phyloP scores from a whole-genome alignment of 306 rosid genomes.

The Casuarina glauca region DNA sequence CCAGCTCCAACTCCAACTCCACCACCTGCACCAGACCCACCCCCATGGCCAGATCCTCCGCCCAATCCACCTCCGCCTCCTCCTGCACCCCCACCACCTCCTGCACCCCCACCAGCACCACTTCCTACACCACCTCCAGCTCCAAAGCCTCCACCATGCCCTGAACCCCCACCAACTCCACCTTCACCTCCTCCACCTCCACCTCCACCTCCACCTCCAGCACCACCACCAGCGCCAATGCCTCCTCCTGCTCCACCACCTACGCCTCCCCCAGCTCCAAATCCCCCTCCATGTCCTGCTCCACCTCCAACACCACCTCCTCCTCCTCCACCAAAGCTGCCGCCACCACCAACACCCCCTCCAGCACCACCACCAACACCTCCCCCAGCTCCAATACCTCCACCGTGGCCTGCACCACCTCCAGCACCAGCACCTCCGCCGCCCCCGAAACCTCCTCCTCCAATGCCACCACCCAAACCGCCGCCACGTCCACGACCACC shows the following conservation, averaged over 20 bases:
- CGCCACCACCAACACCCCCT: conserved; percentile 13
- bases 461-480: conserved; percentile 12
- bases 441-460: not conserved
- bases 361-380: conserved; percentile 11
- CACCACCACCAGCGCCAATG: conserved; percentile 32
- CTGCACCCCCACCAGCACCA: conserved; percentile 13
- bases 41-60: conserved; percentile 37
- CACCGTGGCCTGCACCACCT: conserved; percentile 16
- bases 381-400: conserved; percentile 10
- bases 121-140: conserved; percentile 27
- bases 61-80: conserved; percentile 40
- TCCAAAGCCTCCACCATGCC: conserved; percentile 34
- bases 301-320: conserved; percentile 23
- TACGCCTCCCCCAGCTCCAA: conserved; percentile 23
- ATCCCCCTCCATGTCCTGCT: conserved; percentile 12
- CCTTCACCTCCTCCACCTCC: not conserved
- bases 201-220: conserved; percentile 25
- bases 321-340: conserved; percentile 11
- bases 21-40: conserved; percentile 39
- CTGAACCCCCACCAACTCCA: conserved; percentile 16
- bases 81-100: conserved; percentile 22
- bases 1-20: conserved; percentile 41
- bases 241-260: conserved; percentile 13
- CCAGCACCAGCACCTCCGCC: conserved; percentile 6
- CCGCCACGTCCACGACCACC: conserved; percentile 35